Base-by-base conservation (phyloP, 768 basidiomycete genomes). In the Macrolepiota albuminosa region DNA sequence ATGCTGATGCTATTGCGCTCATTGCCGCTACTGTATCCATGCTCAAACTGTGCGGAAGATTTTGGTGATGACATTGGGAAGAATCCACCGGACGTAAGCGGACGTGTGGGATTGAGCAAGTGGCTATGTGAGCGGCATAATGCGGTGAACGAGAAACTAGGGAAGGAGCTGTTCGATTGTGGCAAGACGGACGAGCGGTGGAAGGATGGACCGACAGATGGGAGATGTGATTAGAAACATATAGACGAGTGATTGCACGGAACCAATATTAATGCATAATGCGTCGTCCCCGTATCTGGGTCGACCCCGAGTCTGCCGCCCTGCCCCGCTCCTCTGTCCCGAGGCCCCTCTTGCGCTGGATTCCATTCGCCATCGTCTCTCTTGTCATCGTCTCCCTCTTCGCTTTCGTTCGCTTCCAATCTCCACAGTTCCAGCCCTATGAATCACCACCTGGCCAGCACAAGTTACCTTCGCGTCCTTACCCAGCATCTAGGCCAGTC, bases 91-190 rank as follows among this genome's bases (percentile, higher is more conserved):
- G 88, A 94, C 67, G 91, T 96, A 21, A 87, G 84, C 62, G 82
- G 85, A 49, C 78, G 91, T 59, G 75, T 73, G 2, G 81, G 76
- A 54, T 73, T 98, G 67, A 90, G 88, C 67, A 76, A 77, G 66
- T 98, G 95, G 95, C 78, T 98, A 62, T 98, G 96, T 69, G 83
- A 89, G 73, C 78, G 90, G 66, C 96, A 98, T 71, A 98, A 98
- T 68, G 89, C 89, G 68, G 95, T 98, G 58, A 98, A 96, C 68
- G 79, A 80, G 70, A 84, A 86, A 72, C 75, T 98, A 37, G 93
- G 94, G 45, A 98, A 97, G 81, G 78, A 79, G 59, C 71, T 47
- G 56, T 98, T 98, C 73, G 86, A 93, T 71, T 98, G 96, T 70
- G 68, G 74, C 37, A 92, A 84, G 70, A 84, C 89, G 49, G 88